These are phyloP conservation scores for Batrachochytrium dendrobatidis DNA, from an alignment of 371 early-diverging fungal genomes.

Conservation along the genomic window DNA sequence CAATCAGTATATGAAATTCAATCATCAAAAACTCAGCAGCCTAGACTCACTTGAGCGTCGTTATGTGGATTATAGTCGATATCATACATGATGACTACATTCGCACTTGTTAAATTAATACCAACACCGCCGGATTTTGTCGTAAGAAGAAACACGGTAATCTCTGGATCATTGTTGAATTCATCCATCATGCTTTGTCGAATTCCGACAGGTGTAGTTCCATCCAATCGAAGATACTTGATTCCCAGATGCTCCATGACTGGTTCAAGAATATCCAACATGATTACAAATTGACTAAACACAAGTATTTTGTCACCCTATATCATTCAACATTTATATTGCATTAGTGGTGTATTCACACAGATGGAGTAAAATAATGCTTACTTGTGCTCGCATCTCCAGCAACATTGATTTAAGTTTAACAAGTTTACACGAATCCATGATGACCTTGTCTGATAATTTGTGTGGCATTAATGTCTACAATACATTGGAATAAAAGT, in stretches of 20 bases:
- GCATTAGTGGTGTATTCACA: not conserved
- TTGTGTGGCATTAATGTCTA: slow-evolving; percentile 45
- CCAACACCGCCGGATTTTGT: slow-evolving; percentile 91
- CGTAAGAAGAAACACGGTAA: slow-evolving; percentile 76
- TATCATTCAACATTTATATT: not conserved
- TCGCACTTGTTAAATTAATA: slow-evolving; percentile 86
- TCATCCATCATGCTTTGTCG: slow-evolving; percentile 59
- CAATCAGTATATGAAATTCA: not conserved
- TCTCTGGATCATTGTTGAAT: slow-evolving; percentile 53
- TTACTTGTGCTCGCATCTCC: slow-evolving; percentile 32
- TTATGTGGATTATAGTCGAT: slow-evolving; percentile 94
- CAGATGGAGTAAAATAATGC: slow-evolving; percentile 5
- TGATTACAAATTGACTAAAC: slow-evolving; percentile 77
- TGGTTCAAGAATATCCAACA: slow-evolving; percentile 50
- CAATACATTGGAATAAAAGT: not conserved
- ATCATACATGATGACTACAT: slow-evolving; percentile 84
- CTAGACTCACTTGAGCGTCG: slow-evolving; percentile 68
- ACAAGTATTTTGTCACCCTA: slow-evolving; percentile 62
- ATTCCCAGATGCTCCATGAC: slow-evolving; percentile 56
- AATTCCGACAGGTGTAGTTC: slow-evolving; percentile 34
- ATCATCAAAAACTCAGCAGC: too few relatives aligned
- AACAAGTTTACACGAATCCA: slow-evolving; percentile 73
- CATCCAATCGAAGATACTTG: slow-evolving; percentile 45
- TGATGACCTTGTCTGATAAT: slow-evolving; percentile 53
- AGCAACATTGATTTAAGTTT: slow-evolving; percentile 53